phyloP scores from a whole-genome alignment of 2,329 filamentous ascomycete genomes.

The Beauveria bassiana region DNA sequence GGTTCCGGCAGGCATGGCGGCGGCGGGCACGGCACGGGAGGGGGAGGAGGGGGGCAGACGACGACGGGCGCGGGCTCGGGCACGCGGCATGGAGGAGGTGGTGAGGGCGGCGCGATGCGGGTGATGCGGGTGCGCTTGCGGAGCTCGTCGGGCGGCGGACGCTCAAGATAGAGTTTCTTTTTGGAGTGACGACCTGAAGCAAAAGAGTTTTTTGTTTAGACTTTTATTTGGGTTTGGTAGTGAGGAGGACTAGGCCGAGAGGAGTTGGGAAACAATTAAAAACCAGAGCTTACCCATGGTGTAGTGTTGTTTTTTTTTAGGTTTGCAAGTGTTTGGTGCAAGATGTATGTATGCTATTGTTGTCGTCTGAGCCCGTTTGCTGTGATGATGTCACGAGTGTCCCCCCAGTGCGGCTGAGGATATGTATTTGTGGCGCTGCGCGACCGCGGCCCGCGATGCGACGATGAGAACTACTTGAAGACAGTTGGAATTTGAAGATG shows the following conservation, averaged over 20 bases:
- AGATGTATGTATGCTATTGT: too few species aligned
- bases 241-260: background rate
- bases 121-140: constrained; percentile 30
- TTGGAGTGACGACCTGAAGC: constrained; percentile 19
- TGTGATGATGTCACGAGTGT: too few species aligned
- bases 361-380: too few species aligned
- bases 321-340: too few species aligned
- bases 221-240: background rate
- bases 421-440: too few species aligned
- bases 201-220: background rate
- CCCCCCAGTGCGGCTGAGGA: too few species aligned
- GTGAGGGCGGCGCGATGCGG: constrained; percentile 28
- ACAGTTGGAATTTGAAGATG: too few species aligned
- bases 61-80: constrained; percentile 13
- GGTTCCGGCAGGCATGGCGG: constrained; percentile 18
- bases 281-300: too few species aligned
- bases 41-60: constrained; percentile 15
- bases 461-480: too few species aligned
- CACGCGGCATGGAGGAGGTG: constrained; percentile 19
- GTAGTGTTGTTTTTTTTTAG: too few species aligned
- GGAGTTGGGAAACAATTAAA: too few species aligned
- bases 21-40: constrained; percentile 15
- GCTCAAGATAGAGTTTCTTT: constrained; percentile 36
- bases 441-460: too few species aligned
- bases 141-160: constrained; percentile 31